phyloP scores from a whole-genome alignment of 108 stramenopile genomes.

The Tribonema minus region DNA sequence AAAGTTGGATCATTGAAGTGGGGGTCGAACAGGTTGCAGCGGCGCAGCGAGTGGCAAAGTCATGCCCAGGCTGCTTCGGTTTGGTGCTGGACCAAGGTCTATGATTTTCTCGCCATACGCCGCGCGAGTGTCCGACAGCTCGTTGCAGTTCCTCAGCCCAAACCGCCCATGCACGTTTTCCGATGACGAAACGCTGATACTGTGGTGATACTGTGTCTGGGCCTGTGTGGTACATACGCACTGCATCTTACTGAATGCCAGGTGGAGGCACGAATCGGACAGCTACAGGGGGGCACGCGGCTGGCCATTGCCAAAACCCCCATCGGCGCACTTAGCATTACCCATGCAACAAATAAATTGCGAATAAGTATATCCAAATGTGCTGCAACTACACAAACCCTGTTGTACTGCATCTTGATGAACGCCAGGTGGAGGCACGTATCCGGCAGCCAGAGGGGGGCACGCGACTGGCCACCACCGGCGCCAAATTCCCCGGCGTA shows the following conservation, averaged over 20 bases:
- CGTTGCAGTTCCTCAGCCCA: too few species aligned
- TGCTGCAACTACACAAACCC: too few species aligned
- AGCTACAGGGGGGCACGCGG: slow-evolving; percentile 83
- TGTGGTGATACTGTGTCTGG: too few species aligned
- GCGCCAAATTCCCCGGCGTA: slow-evolving; percentile 56
- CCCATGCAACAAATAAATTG: too few species aligned
- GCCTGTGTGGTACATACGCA: too few species aligned
- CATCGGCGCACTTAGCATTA: too few species aligned
- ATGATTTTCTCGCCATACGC: neutral
- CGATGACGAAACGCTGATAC: too few species aligned
- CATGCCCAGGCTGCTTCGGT: neutral
- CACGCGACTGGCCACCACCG: slow-evolving; percentile 40
- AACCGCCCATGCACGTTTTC: too few species aligned
- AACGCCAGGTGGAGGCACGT: slow-evolving; percentile 75
- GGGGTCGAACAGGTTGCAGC: neutral
- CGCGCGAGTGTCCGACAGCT: neutral
- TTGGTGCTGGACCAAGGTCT: neutral
- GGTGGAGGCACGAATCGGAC: slow-evolving; percentile 88
- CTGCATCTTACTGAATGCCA: too few species aligned
- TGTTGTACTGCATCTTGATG: too few species aligned
- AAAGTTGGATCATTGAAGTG: slow-evolving; percentile 61
- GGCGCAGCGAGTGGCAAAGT: neutral
- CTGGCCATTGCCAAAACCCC: slow-evolving; percentile 58
- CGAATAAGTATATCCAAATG: too few species aligned
- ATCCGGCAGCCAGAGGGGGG: slow-evolving; percentile 93